Conservation (phyloP, 805 yeast species). For the Blastobotrys americana region DNA sequence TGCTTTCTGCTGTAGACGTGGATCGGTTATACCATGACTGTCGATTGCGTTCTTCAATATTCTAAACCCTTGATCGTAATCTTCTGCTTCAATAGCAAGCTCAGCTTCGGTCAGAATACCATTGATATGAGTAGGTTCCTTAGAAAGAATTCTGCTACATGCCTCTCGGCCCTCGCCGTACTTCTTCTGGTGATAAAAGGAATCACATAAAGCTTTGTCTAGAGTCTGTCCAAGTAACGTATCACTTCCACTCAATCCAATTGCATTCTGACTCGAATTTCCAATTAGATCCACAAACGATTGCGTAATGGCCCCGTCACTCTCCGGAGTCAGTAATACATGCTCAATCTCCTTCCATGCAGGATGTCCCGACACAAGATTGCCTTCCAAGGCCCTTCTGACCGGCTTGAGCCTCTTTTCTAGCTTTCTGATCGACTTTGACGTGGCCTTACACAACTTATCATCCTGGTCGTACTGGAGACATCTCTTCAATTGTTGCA, state of each 20-base stretch:
- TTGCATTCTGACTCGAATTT: slow-evolving; percentile 2
- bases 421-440: slow-evolving; percentile 23
- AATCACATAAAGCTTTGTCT: slow-evolving; percentile 37
- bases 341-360: slow-evolving; percentile 14
- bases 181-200: slow-evolving; percentile 30
- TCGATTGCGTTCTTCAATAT: slow-evolving; percentile 17
- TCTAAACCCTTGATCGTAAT: slow-evolving; percentile 17
- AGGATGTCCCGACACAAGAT: slow-evolving; percentile 22
- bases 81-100: slow-evolving; percentile 15
- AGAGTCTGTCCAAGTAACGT: slow-evolving; percentile 27
- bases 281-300: slow-evolving; percentile 12
- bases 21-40: slow-evolving; percentile 12
- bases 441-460: slow-evolving; percentile 44
- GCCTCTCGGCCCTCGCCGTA: slow-evolving; percentile 23
- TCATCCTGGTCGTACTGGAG: slow-evolving; percentile 72
- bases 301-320: slow-evolving; percentile 10
- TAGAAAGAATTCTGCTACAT: slow-evolving; percentile 24
- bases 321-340: slow-evolving; percentile 11
- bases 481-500: slow-evolving; percentile 54
- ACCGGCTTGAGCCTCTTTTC: slow-evolving; percentile 23
- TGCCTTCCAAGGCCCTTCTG: slow-evolving; percentile 13
- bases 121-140: slow-evolving; percentile 34
- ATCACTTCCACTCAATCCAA: background rate
- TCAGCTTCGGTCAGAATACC: slow-evolving; percentile 20
- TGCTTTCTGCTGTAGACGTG: slow-evolving; percentile 15